Base-by-base conservation (phyloP, 129 eudicot genomes). In the Ambrosia trifida region DNA sequence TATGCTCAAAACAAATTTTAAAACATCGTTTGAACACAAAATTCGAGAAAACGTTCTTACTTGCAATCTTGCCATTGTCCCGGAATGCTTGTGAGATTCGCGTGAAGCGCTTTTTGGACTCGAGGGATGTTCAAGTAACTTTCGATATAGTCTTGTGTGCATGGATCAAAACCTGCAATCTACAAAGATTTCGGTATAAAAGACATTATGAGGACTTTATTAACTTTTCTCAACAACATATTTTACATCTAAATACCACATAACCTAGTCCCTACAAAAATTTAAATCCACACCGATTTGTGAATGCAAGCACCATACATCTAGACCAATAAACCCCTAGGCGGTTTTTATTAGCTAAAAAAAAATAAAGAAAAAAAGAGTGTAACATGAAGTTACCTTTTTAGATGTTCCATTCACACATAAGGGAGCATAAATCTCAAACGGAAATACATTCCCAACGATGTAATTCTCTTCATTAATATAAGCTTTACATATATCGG, bases 41-140 rank as follows among this genome's bases (percentile, higher is more conserved):
- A 50, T 36, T 43, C 2, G 41, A 57, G 75, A 46, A 38, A 60
- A n/a, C 1, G 31, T 16, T 53, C 43, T 44, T 84, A 89, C 96
- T 66, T 84, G 92, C 96, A 89, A 38, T 69, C 69, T 28, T 52
- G 28, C 96, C 90, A 89, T 4, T 62, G 40, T 63, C 74, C 80
- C 0, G 85, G 85, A 66, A 79, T 65, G 12, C 78, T 77, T 0
- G 83, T 86, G 68, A 71, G 35, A 67, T 83, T 83, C n/a, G 86
- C 96, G 18, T 89, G 92, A 54, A 89, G 81, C 18, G 87, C 61
- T 47, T 78, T 77, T 67, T 89, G 96, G 19, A 89, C 96, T 46
- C 77, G 64, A 20, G 84, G 89, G 40, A 54, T 77, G 78, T 84
- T 89, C 33, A 89, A 61, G 80, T 86, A 89, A 36, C 69, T 19